These are phyloP conservation scores for Trichoderma atroviride DNA, from an alignment of 2,329 filamentous ascomycete species.

Conservation along the genomic window DNA sequence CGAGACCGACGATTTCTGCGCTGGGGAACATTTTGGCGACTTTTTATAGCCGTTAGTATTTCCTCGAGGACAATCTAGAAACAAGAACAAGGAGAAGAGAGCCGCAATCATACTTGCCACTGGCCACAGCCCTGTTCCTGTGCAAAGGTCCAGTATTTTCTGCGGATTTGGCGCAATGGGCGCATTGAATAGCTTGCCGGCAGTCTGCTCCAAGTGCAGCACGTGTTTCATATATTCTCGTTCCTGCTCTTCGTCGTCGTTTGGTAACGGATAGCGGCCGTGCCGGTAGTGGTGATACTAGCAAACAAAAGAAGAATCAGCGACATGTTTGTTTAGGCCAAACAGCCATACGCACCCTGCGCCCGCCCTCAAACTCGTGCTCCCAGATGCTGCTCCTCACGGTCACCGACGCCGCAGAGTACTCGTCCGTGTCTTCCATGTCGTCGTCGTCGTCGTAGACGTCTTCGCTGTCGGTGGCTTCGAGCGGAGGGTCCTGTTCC, in stretches of 20 bases:
- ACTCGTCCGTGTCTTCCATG: constrained; percentile 9
- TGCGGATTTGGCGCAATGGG: constrained; percentile 44
- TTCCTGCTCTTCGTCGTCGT: constrained; percentile 44
- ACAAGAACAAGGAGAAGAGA: too few relatives aligned
- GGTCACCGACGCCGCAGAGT: constrained; percentile 15
- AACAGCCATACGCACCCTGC: constrained; percentile 21
- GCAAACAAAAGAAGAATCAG: neutral
- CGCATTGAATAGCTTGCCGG: constrained; percentile 45
- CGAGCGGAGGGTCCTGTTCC: constrained; percentile 24
- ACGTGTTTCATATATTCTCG: constrained; percentile 47
- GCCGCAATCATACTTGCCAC: constrained; percentile 39
- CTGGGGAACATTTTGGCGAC: constrained; percentile 42
- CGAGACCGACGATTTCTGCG: constrained; percentile 43
- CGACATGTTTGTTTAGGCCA: neutral
- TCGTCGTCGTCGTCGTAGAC: constrained; percentile 7
- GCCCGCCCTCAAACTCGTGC: constrained; percentile 26
- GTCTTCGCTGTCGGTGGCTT: constrained; percentile 20
- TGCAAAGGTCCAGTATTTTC: constrained; percentile 47
- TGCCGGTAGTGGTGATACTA: constrained; percentile 42
- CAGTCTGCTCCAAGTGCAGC: constrained; percentile 40
- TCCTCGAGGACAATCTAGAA: neutral
- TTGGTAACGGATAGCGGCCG: constrained; percentile 44
- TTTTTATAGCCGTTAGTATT: neutral
- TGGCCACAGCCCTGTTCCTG: constrained; percentile 44
- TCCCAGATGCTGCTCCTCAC: constrained; percentile 26